Evolutionary conservation across 164 flowering plant genomes (phyloP), one percentile per base, ranked within the genome.

Genomic region (Paratinospora sagittata): DNA sequence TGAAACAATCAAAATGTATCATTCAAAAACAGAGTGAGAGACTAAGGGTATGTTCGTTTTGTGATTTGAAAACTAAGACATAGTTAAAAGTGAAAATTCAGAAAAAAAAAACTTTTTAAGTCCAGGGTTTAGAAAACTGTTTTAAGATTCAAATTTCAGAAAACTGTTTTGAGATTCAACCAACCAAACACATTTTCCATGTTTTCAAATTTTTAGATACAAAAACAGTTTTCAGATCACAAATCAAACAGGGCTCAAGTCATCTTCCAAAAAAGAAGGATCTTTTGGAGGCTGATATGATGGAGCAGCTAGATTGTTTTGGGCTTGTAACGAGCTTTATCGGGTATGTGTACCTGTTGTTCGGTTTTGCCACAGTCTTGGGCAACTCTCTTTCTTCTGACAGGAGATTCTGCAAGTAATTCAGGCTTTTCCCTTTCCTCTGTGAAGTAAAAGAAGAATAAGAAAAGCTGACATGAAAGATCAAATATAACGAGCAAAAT

Each of bases 391-490:
- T 92, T 95, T 75, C 99, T 89, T 81, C 94, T 82, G 0, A 8
- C 83, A 71, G 93, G 88, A 33, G 99, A 92, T 81, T 95, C 96
- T 19, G 97, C 97, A 77, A 95, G 76, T 62, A 95, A 76, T 78
- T 92, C 97, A 75, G 97, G 99, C 63, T 89, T 85, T 80, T 92
- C 97, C 80, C 96, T 89, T 80, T 95, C 99, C 96, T 92, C 99
- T 95, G 87, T 71, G 78, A 75, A 41, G 2, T 21, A 66, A 17
- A 39, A 66, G 37, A 21, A 34, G 39, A 61, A 66, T 37, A 34
- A 60, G 14, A 60, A 21, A 63, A 26, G n/a, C 10, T n/a, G 12
- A 45, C 36, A 41, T 33, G n/a, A 39, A 24, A 70, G 41, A 43
- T 41, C n/a, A 39, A 57, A 49, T 12, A 57, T 17, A 34, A 57